Evolutionary conservation across 768 basidiomycete species (phyloP).

Genomic region (Mycena belliarum): DNA sequence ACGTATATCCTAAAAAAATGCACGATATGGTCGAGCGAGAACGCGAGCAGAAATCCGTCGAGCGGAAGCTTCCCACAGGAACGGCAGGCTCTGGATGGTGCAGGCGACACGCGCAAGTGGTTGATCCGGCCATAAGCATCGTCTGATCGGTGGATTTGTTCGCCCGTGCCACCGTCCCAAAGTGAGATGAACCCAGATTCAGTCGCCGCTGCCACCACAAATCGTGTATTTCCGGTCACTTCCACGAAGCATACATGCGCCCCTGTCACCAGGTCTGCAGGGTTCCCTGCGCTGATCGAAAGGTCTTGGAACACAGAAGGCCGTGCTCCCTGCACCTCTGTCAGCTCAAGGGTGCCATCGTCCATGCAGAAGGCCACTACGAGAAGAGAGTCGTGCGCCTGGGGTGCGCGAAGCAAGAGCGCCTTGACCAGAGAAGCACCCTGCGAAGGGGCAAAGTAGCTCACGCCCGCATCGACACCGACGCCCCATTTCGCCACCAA

Average conservation of each 20-base stretch:
- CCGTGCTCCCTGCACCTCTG: slow-evolving; percentile 48
- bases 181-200: slow-evolving; percentile 69
- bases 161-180: slow-evolving; percentile 71
- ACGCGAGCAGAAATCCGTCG: slow-evolving; percentile 65
- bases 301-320: slow-evolving; percentile 48
- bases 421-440: slow-evolving; percentile 46
- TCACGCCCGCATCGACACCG: slow-evolving; percentile 30
- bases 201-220: slow-evolving; percentile 64
- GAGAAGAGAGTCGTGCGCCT: slow-evolving; percentile 48
- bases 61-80: slow-evolving; percentile 69
- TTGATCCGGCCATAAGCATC: slow-evolving; percentile 59
- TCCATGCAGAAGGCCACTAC: slow-evolving; percentile 64
- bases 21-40: slow-evolving; percentile 66
- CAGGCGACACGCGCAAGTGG: slow-evolving; percentile 59
- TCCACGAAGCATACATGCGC: slow-evolving; percentile 56
- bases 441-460: slow-evolving; percentile 46
- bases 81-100: slow-evolving; percentile 57
- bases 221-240: slow-evolving; percentile 48
- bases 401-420: slow-evolving; percentile 48
- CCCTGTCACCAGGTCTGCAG: slow-evolving; percentile 51
- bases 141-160: slow-evolving; percentile 63
- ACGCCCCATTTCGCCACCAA: slow-evolving; percentile 56
- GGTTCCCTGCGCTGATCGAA: slow-evolving; percentile 59
- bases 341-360: slow-evolving; percentile 68
- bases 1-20: slow-evolving; percentile 65